Conservation (phyloP, 2,329 filamentous ascomycete genomes). For the Penicillium sp. region DNA sequence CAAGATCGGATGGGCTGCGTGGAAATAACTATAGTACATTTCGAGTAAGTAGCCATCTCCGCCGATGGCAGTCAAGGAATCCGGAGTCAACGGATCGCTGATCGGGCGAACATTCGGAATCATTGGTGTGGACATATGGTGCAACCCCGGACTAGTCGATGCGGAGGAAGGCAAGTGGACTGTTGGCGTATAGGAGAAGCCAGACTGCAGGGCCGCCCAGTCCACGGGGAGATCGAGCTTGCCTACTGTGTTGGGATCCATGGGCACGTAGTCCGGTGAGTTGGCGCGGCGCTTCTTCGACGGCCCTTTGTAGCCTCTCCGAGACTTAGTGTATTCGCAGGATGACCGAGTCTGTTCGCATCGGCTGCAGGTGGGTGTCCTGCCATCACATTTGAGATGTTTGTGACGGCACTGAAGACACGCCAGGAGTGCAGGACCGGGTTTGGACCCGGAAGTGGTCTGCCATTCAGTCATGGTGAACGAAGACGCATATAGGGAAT, state of each 20-base stretch:
- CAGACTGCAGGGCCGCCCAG: conserved; percentile 39
- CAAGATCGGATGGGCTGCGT: conserved; percentile 55
- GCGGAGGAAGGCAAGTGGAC: conserved; percentile 25
- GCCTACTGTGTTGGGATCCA: conserved; percentile 42
- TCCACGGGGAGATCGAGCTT: conserved; percentile 40
- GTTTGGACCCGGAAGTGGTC: conserved; percentile 21
- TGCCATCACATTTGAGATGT: conserved; percentile 73
- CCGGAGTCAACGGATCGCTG: conserved; percentile 34
- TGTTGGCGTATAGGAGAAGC: conserved; percentile 24
- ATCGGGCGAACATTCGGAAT: conserved; percentile 18
- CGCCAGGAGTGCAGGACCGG: conserved; percentile 42
- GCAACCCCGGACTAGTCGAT: conserved; percentile 26
- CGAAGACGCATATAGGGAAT: conserved; percentile 6
- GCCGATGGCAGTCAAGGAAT: conserved; percentile 33
- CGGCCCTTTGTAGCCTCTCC: conserved; percentile 69
- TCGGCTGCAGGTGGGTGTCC: conserved; percentile 62
- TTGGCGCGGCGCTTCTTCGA: conserved; percentile 48
- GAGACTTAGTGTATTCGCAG: conserved; percentile 70
- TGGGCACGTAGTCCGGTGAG: conserved; percentile 45
- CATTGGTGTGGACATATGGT: conserved; percentile 19
- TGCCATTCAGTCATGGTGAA: conserved; percentile 30
- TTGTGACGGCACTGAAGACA: conserved; percentile 52
- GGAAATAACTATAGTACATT: conserved; percentile 56
- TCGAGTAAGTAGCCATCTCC: conserved; percentile 46
- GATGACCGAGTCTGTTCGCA: conserved; percentile 57